Evolutionary conservation across 2,329 filamentous ascomycete species (phyloP), one percentile per base, ranked within the genome.

Genomic region (Monascus ruber): DNA sequence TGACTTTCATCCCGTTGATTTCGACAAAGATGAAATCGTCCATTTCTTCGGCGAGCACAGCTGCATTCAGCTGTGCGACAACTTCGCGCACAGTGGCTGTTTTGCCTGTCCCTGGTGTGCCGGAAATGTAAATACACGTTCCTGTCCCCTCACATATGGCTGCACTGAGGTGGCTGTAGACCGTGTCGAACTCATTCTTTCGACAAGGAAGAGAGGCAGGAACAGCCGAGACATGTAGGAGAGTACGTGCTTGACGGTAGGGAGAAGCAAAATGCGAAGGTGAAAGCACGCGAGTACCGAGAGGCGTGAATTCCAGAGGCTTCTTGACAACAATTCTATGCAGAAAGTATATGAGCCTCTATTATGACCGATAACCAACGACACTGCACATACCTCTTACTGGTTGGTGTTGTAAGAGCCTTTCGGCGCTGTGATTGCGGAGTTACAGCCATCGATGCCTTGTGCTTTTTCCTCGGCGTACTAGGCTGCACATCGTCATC

Each of bases 1-100:
- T 94, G 51, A 98, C 88, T 68, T 98, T 98, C 91, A 98, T 96
- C 49, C 91, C 93, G 62, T 98, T 98, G 66, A 98, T 96, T 62
- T 98, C 91, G 45, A 98, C 88, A 51, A 98, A 98, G 42, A 95
- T 94, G 62, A 98, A 98, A 58, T 96, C 89, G 54, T 98, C 91
- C 33, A 98, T 73, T 62, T 96, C 89, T 54, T 98, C 91, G 5
- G 82, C 79, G 35, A 78, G 73, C 1, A 96, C 91, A 1, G 86
- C 80, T n/a, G 82, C 78, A 50, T 96, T 89, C 6, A 98, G 73
- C 44, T 87, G 83, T 4, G 83, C 79, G 10, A 98, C 83, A 1
- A 96, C 91, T 62, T 98, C 91, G 35, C 91, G 83, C 6, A 98
- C 91, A 0, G 93, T 98, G 8, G 91, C 91, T 1, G 91, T 98